Base-by-base conservation (phyloP, 2,329 filamentous ascomycete species). In the Aspergillus hortae region DNA sequence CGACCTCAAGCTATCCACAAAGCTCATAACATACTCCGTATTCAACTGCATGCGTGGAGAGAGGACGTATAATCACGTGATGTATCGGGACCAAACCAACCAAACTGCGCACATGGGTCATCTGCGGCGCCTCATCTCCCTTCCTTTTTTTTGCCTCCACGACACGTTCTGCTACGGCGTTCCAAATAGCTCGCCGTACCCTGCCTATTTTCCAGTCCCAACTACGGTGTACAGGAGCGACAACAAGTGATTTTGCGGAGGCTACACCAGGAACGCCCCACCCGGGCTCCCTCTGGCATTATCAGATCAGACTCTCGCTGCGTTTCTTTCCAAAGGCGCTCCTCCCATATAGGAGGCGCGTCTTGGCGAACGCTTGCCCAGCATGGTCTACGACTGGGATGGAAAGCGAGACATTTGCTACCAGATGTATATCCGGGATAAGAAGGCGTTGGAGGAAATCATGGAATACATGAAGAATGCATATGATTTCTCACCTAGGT, bases 341-440 rank as follows among this genome's bases (percentile, higher is more conserved):
- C 63, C 63, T 68, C 64, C 62, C 57, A 46, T 42, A 41, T 46
- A 52, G 63, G 56, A 58, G 64, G 56, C 55, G 63, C 55, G 61
- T 55, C 55, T 53, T 44, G 53, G 30, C 25, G 33, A 42, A 38
- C 41, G 12, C 46, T 43, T 32, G 46, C 48, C 48, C 58, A 65
- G 48, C 54, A 74, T 74, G 72, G 77, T 81, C 15, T 87, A 87
- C 68, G 80, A 85, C 62, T 87, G 85, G 85, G 81, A 84, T 49
- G 83, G 82, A 53, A 87, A 87, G 69, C 77, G 81, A 62, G 79
- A 81, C 40, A 77, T 84, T 58, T 86, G 83, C 72, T 85, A 82
- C 68, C 81, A 83, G 59, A 81, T 94, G 64, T 94, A 91, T 63
- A 89, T 92, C 60, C 82, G 85, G 53, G 87, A 94, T 72, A 84